Conservation (phyloP, 73 alveolate genomes). For the Paramecium biaurelia region DNA sequence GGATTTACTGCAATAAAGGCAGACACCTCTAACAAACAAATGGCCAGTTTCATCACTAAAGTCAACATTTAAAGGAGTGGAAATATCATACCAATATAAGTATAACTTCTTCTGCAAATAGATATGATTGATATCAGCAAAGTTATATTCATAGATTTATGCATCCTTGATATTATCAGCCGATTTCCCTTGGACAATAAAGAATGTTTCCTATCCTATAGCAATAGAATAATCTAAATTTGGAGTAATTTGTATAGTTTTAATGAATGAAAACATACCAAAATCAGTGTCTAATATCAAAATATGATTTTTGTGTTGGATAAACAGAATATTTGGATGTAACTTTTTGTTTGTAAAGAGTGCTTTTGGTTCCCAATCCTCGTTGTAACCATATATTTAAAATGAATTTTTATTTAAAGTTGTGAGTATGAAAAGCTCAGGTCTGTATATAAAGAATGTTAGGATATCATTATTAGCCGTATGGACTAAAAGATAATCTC, state of each 20-base stretch:
- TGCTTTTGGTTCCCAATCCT: constrained; percentile 18
- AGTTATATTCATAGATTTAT: neutral
- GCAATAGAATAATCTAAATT: neutral
- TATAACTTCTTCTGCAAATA: neutral
- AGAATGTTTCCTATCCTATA: constrained; percentile 22
- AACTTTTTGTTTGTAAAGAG: neutral
- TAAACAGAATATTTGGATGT: neutral
- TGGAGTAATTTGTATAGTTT: neutral
- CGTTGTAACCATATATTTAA: neutral
- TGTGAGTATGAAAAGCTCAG: neutral
- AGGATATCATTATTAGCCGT: neutral
- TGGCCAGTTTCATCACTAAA: neutral
- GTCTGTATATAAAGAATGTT: neutral
- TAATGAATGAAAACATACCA: neutral
- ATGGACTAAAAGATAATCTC: neutral
- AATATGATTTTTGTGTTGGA: neutral
- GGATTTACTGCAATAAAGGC: neutral
- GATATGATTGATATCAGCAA: neutral
- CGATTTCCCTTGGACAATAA: neutral
- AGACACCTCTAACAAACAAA: neutral
- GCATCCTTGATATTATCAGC: neutral
- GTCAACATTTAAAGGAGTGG: neutral
- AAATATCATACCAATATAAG: neutral
- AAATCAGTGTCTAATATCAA: neutral
- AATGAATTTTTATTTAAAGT: neutral